phyloP scores from a whole-genome alignment of 768 basidiomycete species.

The Plicaturopsis crispa region DNA sequence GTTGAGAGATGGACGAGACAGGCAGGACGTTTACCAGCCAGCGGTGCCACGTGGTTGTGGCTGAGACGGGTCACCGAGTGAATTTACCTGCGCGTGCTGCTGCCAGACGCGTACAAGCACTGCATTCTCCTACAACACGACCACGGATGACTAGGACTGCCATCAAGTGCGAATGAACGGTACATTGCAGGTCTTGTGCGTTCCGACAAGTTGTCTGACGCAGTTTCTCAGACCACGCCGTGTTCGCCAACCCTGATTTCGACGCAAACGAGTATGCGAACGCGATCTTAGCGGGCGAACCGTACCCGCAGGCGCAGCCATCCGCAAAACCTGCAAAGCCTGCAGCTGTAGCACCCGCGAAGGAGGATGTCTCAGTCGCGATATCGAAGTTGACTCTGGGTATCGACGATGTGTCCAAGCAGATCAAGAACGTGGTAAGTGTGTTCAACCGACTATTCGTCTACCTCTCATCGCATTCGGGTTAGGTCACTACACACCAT shows the following conservation, averaged over 20 bases:
- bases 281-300: slow-evolving; percentile 77
- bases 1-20: too few species aligned
- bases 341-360: slow-evolving; percentile 45
- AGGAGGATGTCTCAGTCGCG: slow-evolving; percentile 85
- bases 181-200: background rate
- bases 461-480: slow-evolving; percentile 4
- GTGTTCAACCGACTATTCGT: background rate
- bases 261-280: slow-evolving; percentile 90
- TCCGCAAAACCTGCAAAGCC: slow-evolving; percentile 20
- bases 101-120: too few species aligned
- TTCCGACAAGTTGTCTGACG: slow-evolving; percentile 1
- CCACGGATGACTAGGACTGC: too few species aligned
- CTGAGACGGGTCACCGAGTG: too few species aligned
- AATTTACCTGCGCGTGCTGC: too few species aligned
- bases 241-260: slow-evolving; percentile 70
- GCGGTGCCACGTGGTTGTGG: too few species aligned
- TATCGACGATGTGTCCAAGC: slow-evolving; percentile 88
- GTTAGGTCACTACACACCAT: slow-evolving; percentile 76
- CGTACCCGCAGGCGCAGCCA: slow-evolving; percentile 45
- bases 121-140: too few species aligned
- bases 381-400: slow-evolving; percentile 82
- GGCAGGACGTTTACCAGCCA: too few species aligned
- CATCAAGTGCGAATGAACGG: background rate
- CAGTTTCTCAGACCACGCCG: slow-evolving; percentile 50
- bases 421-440: slow-evolving; percentile 78